Base-by-base conservation (phyloP, 2,329 filamentous ascomycete species). In the Clathrospora elynae region DNA sequence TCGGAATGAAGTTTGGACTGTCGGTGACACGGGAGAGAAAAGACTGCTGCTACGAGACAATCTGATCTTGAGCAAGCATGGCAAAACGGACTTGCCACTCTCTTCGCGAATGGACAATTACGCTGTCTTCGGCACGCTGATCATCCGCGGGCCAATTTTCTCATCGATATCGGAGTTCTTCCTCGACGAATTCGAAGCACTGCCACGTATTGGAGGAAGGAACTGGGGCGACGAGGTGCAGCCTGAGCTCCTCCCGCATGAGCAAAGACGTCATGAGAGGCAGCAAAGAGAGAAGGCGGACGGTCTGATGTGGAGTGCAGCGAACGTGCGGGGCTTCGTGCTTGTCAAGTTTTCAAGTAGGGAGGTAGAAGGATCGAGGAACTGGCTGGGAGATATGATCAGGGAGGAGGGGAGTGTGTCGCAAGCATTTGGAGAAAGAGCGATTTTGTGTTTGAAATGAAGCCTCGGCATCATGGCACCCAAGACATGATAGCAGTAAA, bases 291-390 rank as follows among this genome's bases (percentile, higher is more conserved):
- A 93, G 67, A 78, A 49, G 12, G 32, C 6, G 0, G 63, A 69
- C 36, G 62, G 62, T 5, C 35, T 71, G 19, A 51, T 71, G 5
- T 71, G 68, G 68, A 71, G 67, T 40, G 66, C 67, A 8, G 68
- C 68, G 2, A 63, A 64, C 36, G 64, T 71, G 11, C 50, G 68
- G n/a, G 65, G 89, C 3, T 96, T 92, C 62, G 86, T 93, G 3
- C 79, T 96, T 17, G 86, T 97, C 56, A 97, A 97, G 68, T 95
- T 97, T 67, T 90, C 88, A 1, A 88, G 91, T 1, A 79, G 78
- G 40, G 86, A 85, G 30, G 86, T 96, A 16, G 90, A 97, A 67
- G 86, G 85, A 17, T 90, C 86, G 3, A 82, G 88, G 54, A 74
- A 80, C 32, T 97, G 91, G 90, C 77, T 97, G 44, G 83, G 84